Evolutionary conservation across 1,139 yeast species (phyloP), one percentile per base, ranked within the genome.

Genomic region (Scheffersomyces illinoinensis): DNA sequence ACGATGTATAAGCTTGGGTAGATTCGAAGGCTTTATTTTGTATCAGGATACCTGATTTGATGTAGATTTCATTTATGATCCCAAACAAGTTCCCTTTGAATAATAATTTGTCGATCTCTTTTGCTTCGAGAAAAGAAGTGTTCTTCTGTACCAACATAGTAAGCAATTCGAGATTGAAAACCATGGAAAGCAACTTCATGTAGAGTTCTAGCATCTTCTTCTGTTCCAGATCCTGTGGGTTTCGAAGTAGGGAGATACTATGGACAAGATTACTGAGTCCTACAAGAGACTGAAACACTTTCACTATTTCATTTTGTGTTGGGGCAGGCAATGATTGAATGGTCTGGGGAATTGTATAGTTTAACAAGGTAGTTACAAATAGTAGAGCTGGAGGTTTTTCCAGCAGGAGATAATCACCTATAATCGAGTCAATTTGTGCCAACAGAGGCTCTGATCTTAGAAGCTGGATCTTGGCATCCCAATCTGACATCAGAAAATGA

Each of bases 61-160:
- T 43, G 23, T 54, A 57, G 0, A 62, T 63, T 59, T 79, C 81
- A 52, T 70, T 72, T 8, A 71, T 64, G 5, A 69, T 56, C 0
- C 76, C 58, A 54, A 72, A 74, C 4, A 66, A 58, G 54, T 66
- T 70, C 0, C 84, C 84, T 56, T 70, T 76, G 62, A 75, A 79
- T 5, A 81, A 19, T 8, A 79, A 63, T 57, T 76, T 77, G 56
- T 79, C 81, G 14, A 78, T 61, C 58, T 79, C 84, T 55, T 69
- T 73, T 7, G 64, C 53, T 53, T 74, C 73, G 6, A 68, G 23
- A 3, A 58, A 57, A 1, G 55, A 57, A 8, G 39, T 39, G 23
- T 59, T 23, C 23, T n/a, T 7, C 52, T 47, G 24, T 26, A 68
- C 55, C 50, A 76, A 57, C 3, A 54, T 58, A 4, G 49, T 5